Conservation (phyloP, 176 grass and related monocot genomes). For the Lolium rigidum region DNA sequence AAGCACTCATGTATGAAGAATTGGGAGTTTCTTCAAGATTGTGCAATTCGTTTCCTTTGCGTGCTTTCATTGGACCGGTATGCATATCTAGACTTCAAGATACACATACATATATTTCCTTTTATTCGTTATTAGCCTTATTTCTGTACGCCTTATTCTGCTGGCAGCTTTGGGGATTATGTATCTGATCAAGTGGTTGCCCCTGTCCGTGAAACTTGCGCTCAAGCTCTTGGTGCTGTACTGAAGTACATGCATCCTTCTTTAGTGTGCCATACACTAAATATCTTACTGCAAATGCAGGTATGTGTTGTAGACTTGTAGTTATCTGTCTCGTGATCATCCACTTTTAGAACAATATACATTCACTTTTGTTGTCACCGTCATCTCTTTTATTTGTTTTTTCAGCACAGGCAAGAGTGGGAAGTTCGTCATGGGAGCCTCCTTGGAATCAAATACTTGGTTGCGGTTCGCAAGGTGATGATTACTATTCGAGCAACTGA, state of each 20-base stretch:
- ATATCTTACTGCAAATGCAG: conserved; percentile 92
- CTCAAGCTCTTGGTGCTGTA: conserved; percentile 97
- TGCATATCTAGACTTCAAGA: conserved; percentile 42
- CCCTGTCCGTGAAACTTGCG: conserved; percentile 96
- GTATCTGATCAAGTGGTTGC: conserved; percentile 99
- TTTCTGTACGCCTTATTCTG: conserved; percentile 40
- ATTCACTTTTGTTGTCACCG: conserved; percentile 33
- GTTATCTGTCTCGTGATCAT: conserved; percentile 23
- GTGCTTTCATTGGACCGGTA: conserved; percentile 99
- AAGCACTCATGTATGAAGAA: conserved; percentile 84
- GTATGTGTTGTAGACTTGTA: conserved; percentile 59
- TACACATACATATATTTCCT: not conserved
- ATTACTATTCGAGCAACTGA: conserved; percentile 39
- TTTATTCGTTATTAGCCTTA: conserved; percentile 16
- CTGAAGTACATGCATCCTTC: conserved; percentile 97
- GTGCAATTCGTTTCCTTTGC: conserved; percentile 94
- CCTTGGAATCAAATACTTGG: conserved; percentile 96
- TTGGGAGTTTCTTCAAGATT: conserved; percentile 99
- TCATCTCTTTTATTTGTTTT: conserved; percentile 59
- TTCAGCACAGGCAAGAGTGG: conserved; percentile 99
- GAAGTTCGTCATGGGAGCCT: conserved; percentile 99
- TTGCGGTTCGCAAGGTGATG: conserved; percentile 91
- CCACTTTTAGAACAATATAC: conserved; percentile 23
- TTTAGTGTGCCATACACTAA: conserved; percentile 89
- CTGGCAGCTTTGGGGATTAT: conserved; percentile 94